These are phyloP conservation scores for Penicillium frequentans DNA, from an alignment of 2,329 filamentous ascomycete species.

Conservation along the genomic window DNA sequence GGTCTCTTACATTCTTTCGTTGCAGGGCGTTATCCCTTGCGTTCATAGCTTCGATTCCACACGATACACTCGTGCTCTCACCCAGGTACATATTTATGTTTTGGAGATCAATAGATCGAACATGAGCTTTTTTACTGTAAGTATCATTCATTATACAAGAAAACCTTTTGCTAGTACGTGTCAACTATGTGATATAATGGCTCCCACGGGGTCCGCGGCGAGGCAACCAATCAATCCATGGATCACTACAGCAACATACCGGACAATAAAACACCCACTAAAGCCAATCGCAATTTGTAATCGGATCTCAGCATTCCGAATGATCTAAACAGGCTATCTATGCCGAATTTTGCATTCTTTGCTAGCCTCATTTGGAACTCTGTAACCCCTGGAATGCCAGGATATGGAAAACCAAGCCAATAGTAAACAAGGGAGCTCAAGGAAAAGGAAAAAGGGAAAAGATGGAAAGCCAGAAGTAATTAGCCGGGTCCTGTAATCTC, in stretches of 20 bases:
- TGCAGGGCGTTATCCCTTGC: neutral
- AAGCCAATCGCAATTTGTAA: neutral
- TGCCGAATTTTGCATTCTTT: neutral
- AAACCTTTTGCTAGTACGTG: too few species aligned
- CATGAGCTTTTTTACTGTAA: too few species aligned
- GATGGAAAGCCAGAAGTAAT: neutral
- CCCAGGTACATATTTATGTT: neutral
- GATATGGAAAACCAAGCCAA: neutral
- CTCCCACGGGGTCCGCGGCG: neutral
- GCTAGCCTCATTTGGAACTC: neutral
- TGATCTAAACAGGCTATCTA: neutral
- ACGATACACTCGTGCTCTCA: neutral
- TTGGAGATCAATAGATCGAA: neutral
- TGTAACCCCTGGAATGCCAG: slow-evolving; percentile 3
- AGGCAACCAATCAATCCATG: neutral
- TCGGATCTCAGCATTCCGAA: neutral
- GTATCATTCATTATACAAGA: too few species aligned
- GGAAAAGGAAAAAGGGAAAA: neutral
- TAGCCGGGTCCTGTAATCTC: neutral
- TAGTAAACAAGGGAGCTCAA: slow-evolving; percentile 1
- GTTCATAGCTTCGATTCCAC: neutral
- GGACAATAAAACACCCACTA: neutral
- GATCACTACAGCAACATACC: neutral
- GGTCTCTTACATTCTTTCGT: neutral
- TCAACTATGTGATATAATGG: too few species aligned